Percentiles rank a stretch among this genome's conserved stretches.
Conservation (phyloP, 164 flowering plant genomes). For the Echeveria elegans region DNA sequence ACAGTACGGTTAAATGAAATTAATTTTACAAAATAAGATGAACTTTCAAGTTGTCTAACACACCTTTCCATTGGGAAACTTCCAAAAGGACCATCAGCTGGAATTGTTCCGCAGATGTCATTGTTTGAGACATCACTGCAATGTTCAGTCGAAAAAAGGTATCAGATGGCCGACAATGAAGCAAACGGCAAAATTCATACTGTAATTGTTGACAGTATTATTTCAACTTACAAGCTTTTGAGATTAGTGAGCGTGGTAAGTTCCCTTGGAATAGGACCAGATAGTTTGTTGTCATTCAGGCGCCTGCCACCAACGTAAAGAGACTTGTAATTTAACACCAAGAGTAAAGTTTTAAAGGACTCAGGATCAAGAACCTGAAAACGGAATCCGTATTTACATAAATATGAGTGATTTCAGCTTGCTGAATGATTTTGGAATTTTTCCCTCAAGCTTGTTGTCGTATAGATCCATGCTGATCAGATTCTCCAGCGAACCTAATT, state of each 20-base stretch:
- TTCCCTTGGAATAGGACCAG: constrained; percentile 79
- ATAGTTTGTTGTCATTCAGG: constrained; percentile 63
- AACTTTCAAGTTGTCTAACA: neutral
- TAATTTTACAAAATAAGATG: neutral
- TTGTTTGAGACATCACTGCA: constrained; percentile 83
- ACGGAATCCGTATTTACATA: neutral
- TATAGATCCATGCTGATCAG: constrained; percentile 3
- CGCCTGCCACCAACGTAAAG: constrained; percentile 33
- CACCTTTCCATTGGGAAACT: constrained; percentile 63
- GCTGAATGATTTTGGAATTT: constrained; percentile 2
- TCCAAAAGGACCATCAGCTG: constrained; percentile 64
- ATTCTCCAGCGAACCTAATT: constrained; percentile 1
- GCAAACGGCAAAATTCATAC: neutral
- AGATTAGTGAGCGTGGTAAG: constrained; percentile 54
- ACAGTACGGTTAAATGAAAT: neutral
- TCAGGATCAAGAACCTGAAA: neutral
- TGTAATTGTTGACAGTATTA: neutral
- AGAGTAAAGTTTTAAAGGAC: neutral
- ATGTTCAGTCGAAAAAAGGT: constrained; percentile 3
- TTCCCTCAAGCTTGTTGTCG: neutral
- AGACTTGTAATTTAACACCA: neutral
- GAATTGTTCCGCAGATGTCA: constrained; percentile 78
- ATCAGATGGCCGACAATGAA: neutral
- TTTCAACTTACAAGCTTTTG: constrained; percentile 55
- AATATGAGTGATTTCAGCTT: constrained; percentile 2